Evolutionary conservation across 2,329 filamentous ascomycete genomes (phyloP).

Genomic region (Colletotrichum somersetense): DNA sequence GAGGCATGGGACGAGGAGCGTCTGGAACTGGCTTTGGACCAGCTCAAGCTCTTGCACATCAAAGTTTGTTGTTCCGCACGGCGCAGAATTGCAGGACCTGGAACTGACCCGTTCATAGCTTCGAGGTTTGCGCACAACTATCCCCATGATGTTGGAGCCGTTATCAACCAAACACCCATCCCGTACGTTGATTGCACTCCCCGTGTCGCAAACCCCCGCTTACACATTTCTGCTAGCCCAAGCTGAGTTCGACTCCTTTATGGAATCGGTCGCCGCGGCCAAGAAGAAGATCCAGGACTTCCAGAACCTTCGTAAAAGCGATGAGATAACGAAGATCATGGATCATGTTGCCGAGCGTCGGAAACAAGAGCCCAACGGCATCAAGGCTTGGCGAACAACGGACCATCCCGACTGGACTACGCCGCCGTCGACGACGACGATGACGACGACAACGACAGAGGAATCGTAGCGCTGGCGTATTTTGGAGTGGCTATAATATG

Average conservation of each 20-base stretch:
- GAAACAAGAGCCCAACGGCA: constrained; percentile 66
- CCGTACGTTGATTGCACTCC: constrained; percentile 57
- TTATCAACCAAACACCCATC: constrained; percentile 63
- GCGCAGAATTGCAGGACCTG: constrained; percentile 1
- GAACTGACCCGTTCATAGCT: constrained; percentile 51
- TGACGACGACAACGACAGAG: constrained; percentile 46
- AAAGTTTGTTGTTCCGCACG: constrained; percentile 55
- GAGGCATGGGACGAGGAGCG: constrained; percentile 62
- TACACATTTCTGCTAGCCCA: constrained; percentile 59
- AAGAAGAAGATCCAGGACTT: constrained; percentile 66
- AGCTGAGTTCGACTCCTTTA: constrained; percentile 60
- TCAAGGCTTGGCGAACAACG: constrained; percentile 69
- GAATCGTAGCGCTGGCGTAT: neutral
- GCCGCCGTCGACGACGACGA: constrained; percentile 58
- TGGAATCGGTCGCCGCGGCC: constrained; percentile 60
- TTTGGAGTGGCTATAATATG: too few species aligned
- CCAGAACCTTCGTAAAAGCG: constrained; percentile 59
- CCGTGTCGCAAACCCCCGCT: neutral
- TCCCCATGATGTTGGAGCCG: constrained; percentile 65
- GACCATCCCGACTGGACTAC: constrained; percentile 70
- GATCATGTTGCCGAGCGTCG: constrained; percentile 66
- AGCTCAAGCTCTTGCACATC: constrained; percentile 67
- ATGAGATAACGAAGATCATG: constrained; percentile 63
- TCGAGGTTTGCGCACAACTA: constrained; percentile 60
- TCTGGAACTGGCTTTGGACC: constrained; percentile 62